Evolutionary conservation across 208 protist genomes (phyloP), one percentile per base, ranked within the genome.

Genomic region (Balamuthia mandrillaris): DNA sequence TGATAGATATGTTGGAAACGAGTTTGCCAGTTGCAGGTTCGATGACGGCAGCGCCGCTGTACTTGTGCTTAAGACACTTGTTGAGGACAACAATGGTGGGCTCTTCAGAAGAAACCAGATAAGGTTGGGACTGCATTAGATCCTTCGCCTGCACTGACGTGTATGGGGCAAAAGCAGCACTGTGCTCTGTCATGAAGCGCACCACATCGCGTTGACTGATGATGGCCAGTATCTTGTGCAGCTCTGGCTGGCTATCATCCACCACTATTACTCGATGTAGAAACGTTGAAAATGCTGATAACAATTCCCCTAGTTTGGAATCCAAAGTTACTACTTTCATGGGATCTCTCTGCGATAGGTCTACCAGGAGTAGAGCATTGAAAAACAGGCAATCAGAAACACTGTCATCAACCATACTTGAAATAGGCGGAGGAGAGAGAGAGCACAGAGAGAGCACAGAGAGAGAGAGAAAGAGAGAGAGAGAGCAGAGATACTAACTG

Each of bases 161-260:
- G 27, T 83, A 49, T 5, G 66, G 16, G 27, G 75, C 52, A 31
- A 83, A 83, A 24, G 35, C 41, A 3, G 16, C 75, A 1, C 41
- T 41, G 27, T 83, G 49, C 52, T 52, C 54, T 33, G 47, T 44
- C 18, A 83, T 14, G 35, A 83, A 83, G 4, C 54, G 75, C 27
- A 83, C 52, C 75, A 83, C 49, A 37, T 83, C 75, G n/a, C 39
- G 66, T n/a, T 83, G 75, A n/a, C 75, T 83, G 54, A 52, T 68
- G 9, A 77, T 18, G 49, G 12, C 18, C 4, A 83, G 54, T 16
- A 83, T 35, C 42, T 83, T 83, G 52, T 49, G 6, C 2, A 44
- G 2, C 14, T 83, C 75, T 29, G 47, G 54, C 24, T 44, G 31
- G 10, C 3, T 41, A 29, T 83, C 75, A n/a, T 83, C 75, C 1